Evolutionary conservation across 495 filamentous ascomycete species (phyloP).

Genomic region (Staphylotrichum longicolle): DNA sequence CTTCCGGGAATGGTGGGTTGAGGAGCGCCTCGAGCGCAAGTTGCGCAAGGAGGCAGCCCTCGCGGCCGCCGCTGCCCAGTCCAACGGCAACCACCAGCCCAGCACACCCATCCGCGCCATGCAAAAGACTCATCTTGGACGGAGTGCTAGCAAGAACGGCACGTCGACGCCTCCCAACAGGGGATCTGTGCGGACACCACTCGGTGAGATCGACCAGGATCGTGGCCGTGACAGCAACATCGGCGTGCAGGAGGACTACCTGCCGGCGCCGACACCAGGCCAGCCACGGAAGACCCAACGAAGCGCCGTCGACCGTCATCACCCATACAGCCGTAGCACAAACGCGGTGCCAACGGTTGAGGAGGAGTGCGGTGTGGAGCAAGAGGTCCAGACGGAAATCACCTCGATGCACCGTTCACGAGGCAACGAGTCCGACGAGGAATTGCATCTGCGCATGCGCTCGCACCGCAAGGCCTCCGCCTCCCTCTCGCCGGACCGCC

Average conservation of each 20-base stretch:
- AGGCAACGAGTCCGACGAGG: conserved; percentile 75
- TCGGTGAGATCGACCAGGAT: conserved; percentile 87
- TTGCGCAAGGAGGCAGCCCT: conserved; percentile 52
- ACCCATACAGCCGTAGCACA: conserved; percentile 49
- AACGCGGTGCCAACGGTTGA: conserved; percentile 43
- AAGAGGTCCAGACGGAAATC: conserved; percentile 39
- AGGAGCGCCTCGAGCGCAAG: conserved; percentile 72
- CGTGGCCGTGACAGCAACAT: conserved; percentile 51
- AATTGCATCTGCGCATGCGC: conserved; percentile 68
- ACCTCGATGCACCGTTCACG: conserved; percentile 53
- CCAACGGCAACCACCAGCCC: conserved; percentile 48
- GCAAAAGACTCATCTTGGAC: conserved; percentile 48
- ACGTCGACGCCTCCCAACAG: conserved; percentile 81
- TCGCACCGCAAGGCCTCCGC: conserved; percentile 55
- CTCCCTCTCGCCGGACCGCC: conserved; percentile 41
- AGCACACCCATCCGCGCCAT: conserved; percentile 77
- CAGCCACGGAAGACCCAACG: conserved; percentile 86
- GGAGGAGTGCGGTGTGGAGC: conserved; percentile 33
- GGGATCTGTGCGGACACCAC: conserved; percentile 70
- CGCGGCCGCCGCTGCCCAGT: conserved; percentile 44
- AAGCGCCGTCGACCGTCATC: conserved; percentile 44
- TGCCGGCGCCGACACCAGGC: conserved; percentile 92
- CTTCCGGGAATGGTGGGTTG: conserved; percentile 98
- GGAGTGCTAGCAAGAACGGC: conserved; percentile 51
- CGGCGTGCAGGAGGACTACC: conserved; percentile 69